These are phyloP conservation scores for Henckelia pumila DNA, from an alignment of 257 asterid genomes.

Conservation along the genomic window DNA sequence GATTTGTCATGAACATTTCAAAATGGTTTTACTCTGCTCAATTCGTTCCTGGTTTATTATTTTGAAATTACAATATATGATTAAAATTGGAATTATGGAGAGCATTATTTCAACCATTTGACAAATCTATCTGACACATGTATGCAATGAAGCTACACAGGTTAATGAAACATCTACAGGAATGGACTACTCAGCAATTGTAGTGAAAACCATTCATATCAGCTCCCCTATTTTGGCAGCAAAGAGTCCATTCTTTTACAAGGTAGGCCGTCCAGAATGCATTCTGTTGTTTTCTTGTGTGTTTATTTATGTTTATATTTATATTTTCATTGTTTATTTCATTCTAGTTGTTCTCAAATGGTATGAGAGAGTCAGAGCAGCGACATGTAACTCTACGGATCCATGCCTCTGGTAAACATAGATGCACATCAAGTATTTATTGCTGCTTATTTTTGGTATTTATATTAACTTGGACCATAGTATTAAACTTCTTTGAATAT, in stretches of 20 bases:
- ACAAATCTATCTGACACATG: conserved; percentile 21
- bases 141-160: conserved; percentile 42
- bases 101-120: conserved; percentile 1
- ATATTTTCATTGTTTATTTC: conserved; percentile 19
- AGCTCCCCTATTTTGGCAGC: conserved; percentile 95
- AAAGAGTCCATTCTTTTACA: conserved; percentile 71
- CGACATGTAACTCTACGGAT: conserved; percentile 57
- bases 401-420: conserved; percentile 62
- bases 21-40: not conserved
- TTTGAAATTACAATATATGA: not conserved
- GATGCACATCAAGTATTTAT: conserved; percentile 3
- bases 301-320: conserved; percentile 13
- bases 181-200: conserved; percentile 39
- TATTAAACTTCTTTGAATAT: conserved; percentile 1
- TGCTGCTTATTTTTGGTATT: not conserved
- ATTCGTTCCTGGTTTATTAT: conserved; percentile 4
- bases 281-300: conserved; percentile 8
- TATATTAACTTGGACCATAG: not conserved
- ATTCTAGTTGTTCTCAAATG: conserved; percentile 73
- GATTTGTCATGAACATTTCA: not conserved
- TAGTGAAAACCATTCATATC: conserved; percentile 59
- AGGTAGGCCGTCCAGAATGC: conserved; percentile 36
- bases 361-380: conserved; percentile 58
- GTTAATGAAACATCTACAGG: conserved; percentile 35
- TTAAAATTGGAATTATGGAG: conserved; percentile 9